Evolutionary conservation across 495 filamentous ascomycete species (phyloP), one percentile per base, ranked within the genome.

Genomic region (Penicillium desertorum): DNA sequence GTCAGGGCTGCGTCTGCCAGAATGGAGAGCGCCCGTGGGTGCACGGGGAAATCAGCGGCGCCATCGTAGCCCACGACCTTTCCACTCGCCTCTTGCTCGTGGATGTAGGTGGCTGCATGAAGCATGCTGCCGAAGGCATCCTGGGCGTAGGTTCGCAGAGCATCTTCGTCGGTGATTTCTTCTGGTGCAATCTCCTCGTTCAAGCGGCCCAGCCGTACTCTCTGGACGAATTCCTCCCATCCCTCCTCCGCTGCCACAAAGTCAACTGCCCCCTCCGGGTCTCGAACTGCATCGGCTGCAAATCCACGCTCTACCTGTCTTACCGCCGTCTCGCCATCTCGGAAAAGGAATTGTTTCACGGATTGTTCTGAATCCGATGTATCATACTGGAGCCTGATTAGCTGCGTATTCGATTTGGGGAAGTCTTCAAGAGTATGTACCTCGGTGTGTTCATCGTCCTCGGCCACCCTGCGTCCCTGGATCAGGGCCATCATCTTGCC

Each of bases 381-480:
- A 53, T 79, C 75, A n/a, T 74, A 73, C 73, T 78, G 48, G 22
- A 41, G n/a, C 17, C 7, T 32, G 37, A 29, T 45, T 45, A 30
- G 49, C 29, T 62, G 54, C 65, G 62, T 30, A 45, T 49, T 30
- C 10, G 16, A 5, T 10, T 57, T 37, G 25, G 4, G 17, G 34
- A 10, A 20, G 30, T 19, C 16, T 20, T 42, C 2, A 3, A 7
- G 45, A 16, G 27, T 25, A 50, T 63, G 58, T 61, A 75, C 75
- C 65, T 79, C 76, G 6, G 76, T 79, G 53, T 79, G 76, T 49
- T 79, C 75, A 54, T 79, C 76, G 51, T 79, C 76, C 50, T 77
- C 76, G 4, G 73, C 76, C n/a, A 68, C 72, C 29, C 67, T 68
- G 17, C 66, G 71, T 19, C 74, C 72, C 55, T 65, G 59, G 27